phyloP scores from a whole-genome alignment of 2,329 filamentous ascomycete genomes.

The Mollisia scopiformis region DNA sequence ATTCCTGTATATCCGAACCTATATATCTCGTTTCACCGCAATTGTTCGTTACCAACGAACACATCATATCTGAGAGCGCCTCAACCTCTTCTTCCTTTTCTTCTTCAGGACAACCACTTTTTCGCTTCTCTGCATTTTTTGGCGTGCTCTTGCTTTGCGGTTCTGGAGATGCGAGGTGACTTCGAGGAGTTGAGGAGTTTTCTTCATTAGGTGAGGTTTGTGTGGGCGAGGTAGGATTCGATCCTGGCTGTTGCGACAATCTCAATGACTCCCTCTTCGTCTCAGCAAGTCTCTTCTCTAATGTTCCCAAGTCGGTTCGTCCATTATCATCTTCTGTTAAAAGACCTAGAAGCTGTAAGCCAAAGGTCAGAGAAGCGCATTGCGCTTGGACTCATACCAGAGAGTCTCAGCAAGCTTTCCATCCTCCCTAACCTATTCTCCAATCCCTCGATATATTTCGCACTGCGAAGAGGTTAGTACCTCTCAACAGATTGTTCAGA shows the following conservation, averaged over 20 bases:
- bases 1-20: conserved; percentile 54
- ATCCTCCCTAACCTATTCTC: conserved; percentile 95
- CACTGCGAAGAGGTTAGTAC: conserved; percentile 53
- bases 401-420: conserved; percentile 87
- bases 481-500: not conserved
- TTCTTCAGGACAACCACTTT: conserved; percentile 39
- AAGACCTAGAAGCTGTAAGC: conserved; percentile 57
- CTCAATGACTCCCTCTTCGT: conserved; percentile 50
- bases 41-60: conserved; percentile 93
- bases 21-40: conserved; percentile 95
- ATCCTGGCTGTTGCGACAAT: conserved; percentile 32
- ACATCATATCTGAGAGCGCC: conserved; percentile 97
- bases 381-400: conserved; percentile 53
- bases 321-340: conserved; percentile 84
- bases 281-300: conserved; percentile 76
- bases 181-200: conserved; percentile 45
- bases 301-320: conserved; percentile 81
- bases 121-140: conserved; percentile 29
- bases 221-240: conserved; percentile 38
- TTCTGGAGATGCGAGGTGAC: conserved; percentile 53
- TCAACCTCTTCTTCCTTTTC: conserved; percentile 74
- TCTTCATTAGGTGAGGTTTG: conserved; percentile 48
- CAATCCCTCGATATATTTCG: conserved; percentile 96
- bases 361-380: not conserved
- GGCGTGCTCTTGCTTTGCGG: conserved; percentile 27